These are phyloP conservation scores for Macrophomina pseudophaseolina DNA, from an alignment of 2,329 filamentous ascomycete species.

Conservation along the genomic window DNA sequence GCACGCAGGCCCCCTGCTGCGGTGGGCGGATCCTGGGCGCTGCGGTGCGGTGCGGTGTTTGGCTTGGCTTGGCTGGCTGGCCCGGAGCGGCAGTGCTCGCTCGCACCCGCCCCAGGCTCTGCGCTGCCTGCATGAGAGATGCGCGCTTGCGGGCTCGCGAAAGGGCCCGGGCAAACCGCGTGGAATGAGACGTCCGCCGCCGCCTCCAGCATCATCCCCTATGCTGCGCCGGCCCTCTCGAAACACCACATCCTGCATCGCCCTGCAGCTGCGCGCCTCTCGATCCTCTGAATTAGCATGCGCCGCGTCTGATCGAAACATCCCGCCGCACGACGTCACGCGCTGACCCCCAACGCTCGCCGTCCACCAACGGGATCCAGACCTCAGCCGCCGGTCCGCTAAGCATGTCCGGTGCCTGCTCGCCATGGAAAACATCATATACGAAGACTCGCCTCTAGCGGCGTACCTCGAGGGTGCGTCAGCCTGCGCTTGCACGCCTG, in stretches of 20 bases:
- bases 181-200: conserved; percentile 19
- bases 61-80: conserved; percentile 10
- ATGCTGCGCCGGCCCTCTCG: background rate
- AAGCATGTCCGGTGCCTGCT: conserved; percentile 30
- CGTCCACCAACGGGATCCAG: background rate
- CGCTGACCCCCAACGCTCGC: background rate
- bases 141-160: conserved; percentile 18
- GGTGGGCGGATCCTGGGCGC: conserved; percentile 9
- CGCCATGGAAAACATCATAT: conserved; percentile 84
- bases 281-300: conserved; percentile 23
- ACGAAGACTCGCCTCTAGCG: conserved; percentile 85
- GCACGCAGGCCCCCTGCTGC: conserved; percentile 19
- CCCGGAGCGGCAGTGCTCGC: conserved; percentile 5
- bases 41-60: background rate
- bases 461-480: conserved; percentile 83
- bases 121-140: conserved; percentile 16
- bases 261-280: background rate
- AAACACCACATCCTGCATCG: conserved; percentile 11
- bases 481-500: conserved; percentile 21
- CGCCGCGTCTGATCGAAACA: conserved; percentile 23
- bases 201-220: conserved; percentile 6
- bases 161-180: conserved; percentile 7
- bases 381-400: conserved; percentile 14
- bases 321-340: conserved; percentile 23
- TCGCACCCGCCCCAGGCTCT: background rate